These are phyloP conservation scores for Cucurbita argyrosperma DNA, from an alignment of 306 rosid genomes.

Conservation along the genomic window DNA sequence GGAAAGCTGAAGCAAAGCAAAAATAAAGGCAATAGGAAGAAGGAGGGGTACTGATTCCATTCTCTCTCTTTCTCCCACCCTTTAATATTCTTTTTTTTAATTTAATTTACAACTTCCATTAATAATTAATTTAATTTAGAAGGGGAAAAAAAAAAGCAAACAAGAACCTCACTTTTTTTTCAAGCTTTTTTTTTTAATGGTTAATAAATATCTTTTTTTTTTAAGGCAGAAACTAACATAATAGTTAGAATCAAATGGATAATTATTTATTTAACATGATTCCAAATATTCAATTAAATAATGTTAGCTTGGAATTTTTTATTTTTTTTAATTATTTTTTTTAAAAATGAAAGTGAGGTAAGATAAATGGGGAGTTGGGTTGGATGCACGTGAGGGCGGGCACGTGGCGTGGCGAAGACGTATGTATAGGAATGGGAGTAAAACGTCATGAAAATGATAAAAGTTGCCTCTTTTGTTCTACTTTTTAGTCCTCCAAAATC, in stretches of 20 bases:
- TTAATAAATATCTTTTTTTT: too few species aligned
- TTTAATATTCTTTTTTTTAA: background rate
- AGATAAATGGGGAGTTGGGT: conserved; percentile 9
- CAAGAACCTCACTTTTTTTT: too few species aligned
- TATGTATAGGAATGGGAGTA: conserved; percentile 13
- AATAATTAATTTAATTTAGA: background rate
- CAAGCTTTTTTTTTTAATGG: too few species aligned
- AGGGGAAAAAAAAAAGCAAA: too few species aligned
- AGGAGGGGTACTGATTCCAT: conserved; percentile 78
- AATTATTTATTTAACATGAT: too few species aligned
- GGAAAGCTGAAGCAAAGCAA: conserved; percentile 85
- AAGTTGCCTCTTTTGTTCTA: conserved; percentile 52
- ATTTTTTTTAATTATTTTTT: too few species aligned
- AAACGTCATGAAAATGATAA: conserved; percentile 58
- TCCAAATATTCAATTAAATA: too few species aligned
- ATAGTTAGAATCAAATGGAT: too few species aligned
- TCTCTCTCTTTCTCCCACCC: conserved; percentile 25
- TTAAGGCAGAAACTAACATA: too few species aligned
- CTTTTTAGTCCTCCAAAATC: conserved; percentile 80
- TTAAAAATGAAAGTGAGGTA: too few species aligned
- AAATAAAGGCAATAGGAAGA: conserved; percentile 31
- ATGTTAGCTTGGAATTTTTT: too few species aligned
- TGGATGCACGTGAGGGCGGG: conserved; percentile 80
- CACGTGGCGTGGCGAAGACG: conserved; percentile 14
- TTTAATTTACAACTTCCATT: background rate